Evolutionary conservation across 2,329 filamentous ascomycete genomes (phyloP).

Genomic region (Calonectria montana): DNA sequence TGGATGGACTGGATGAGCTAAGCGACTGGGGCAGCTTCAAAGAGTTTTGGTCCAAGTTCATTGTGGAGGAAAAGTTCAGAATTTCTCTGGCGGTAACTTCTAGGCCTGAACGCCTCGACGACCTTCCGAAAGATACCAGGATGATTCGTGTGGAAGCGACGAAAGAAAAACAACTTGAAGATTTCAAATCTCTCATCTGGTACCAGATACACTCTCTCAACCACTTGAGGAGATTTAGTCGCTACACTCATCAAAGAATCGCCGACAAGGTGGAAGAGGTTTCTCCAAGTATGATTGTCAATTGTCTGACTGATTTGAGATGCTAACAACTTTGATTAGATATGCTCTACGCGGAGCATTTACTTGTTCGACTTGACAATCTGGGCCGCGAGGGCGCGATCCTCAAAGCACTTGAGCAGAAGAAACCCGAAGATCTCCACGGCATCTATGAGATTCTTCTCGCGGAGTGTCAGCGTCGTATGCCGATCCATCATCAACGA

Average conservation of each 20-base stretch:
- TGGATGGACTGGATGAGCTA: conserved; percentile 50
- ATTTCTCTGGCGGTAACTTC: conserved; percentile 44
- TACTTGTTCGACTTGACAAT: conserved; percentile 44
- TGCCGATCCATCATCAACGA: conserved; percentile 23
- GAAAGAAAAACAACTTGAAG: conserved; percentile 43
- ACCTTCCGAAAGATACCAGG: conserved; percentile 18
- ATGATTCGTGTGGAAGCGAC: conserved; percentile 31
- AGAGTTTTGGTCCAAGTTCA: conserved; percentile 35
- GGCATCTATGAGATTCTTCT: conserved; percentile 42
- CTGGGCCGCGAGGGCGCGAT: conserved; percentile 48
- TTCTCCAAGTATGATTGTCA: conserved; percentile 45
- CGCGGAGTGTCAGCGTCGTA: conserved; percentile 41
- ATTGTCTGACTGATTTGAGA: background rate
- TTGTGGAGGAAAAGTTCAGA: conserved; percentile 37
- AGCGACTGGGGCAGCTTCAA: conserved; percentile 24
- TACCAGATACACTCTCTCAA: conserved; percentile 40
- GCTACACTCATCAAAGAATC: conserved; percentile 45
- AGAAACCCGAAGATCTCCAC: conserved; percentile 37
- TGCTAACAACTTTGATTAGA: conserved; percentile 28
- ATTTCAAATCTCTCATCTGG: conserved; percentile 44
- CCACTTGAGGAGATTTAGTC: conserved; percentile 40
- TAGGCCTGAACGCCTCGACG: conserved; percentile 22
- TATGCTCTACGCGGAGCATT: conserved; percentile 51
- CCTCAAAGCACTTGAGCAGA: conserved; percentile 41
- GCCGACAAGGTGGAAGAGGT: conserved; percentile 41